A percentile compares a stretch with the other conserved stretches of the same genome.
Evolutionary conservation across 129 eudicot species (phyloP).

Genomic region (Sambucus nigra): DNA sequence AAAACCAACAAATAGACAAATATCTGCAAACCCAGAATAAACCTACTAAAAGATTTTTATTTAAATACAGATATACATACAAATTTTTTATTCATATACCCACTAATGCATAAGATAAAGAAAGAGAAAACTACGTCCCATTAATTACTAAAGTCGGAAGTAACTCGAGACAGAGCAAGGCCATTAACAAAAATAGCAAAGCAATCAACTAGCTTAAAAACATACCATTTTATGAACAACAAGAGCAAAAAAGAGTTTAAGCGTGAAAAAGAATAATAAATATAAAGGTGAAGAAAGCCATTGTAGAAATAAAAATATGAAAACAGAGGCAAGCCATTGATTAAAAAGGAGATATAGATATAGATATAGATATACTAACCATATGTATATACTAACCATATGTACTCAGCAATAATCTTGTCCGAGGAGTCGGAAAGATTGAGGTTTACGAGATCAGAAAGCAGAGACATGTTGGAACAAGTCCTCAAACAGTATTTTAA

Average conservation of each 20-base stretch:
- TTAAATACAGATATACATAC: no score
- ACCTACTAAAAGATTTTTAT: no score
- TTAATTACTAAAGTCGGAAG: background rate
- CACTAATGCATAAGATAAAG: no score
- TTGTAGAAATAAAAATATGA: no score
- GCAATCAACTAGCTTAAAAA: background rate
- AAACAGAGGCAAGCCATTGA: no score
- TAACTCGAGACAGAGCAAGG: slow-evolving; percentile 7
- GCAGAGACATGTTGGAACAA: slow-evolving; percentile 36
- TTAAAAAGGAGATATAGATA: slow-evolving; percentile 2
- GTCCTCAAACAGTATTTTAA: no score
- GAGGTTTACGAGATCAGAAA: slow-evolving; percentile 67
- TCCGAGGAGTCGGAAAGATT: slow-evolving; percentile 40
- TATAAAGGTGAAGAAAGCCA: no score
- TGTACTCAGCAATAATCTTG: slow-evolving; percentile 73
- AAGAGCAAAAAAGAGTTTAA: background rate
- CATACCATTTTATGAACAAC: background rate
- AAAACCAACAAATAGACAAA: no score
- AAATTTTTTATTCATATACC: no score
- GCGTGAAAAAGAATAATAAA: slow-evolving; percentile 52
- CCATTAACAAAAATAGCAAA: slow-evolving; percentile 6
- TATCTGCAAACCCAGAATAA: no score
- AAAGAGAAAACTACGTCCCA: background rate
- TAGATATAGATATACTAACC: slow-evolving; percentile 20
- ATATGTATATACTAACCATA: slow-evolving; percentile 60